phyloP scores from a whole-genome alignment of 2,329 filamentous ascomycete species.

The Periconia sp. region DNA sequence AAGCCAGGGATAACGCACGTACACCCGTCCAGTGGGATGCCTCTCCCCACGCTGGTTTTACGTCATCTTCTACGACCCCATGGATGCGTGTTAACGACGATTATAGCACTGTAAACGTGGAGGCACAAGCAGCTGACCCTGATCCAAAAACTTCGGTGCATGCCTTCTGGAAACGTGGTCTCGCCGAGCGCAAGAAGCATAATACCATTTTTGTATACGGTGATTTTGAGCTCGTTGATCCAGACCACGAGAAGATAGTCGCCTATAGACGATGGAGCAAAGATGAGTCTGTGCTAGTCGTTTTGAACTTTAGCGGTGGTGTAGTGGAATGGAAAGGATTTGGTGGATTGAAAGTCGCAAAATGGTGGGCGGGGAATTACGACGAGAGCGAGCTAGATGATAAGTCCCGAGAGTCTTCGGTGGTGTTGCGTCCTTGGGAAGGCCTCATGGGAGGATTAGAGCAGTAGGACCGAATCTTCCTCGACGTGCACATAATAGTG shows the following conservation, averaged over 20 bases:
- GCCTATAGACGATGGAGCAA: conserved; percentile 40
- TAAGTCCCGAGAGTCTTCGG: conserved; percentile 19
- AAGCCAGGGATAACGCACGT: conserved; percentile 70
- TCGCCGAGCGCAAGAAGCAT: conserved; percentile 63
- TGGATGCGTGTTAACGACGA: conserved; percentile 68
- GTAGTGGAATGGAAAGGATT: conserved; percentile 36
- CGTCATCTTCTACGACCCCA: conserved; percentile 54
- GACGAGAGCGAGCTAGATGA: conserved; percentile 30
- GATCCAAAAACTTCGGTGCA: conserved; percentile 56
- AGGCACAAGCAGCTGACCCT: conserved; percentile 52
- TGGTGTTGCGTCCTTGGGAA: conserved; percentile 45
- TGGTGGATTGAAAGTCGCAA: conserved; percentile 30
- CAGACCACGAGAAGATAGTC: conserved; percentile 45
- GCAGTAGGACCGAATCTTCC: no score
- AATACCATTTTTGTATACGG: conserved; percentile 68
- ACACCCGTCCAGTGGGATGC: conserved; percentile 72
- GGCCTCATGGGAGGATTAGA: conserved; percentile 23
- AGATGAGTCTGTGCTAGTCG: conserved; percentile 32
- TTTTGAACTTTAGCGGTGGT: conserved; percentile 43
- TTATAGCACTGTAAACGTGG: conserved; percentile 63
- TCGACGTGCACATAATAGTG: no score
- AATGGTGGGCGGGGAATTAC: conserved; percentile 48
- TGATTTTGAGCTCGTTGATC: conserved; percentile 61
- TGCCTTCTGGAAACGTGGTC: conserved; percentile 65
- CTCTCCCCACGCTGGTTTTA: conserved; percentile 66